A percentile compares a stretch with the other conserved stretches of the same genome.
phyloP scores from a whole-genome alignment of 73 alveolate genomes.

The Symbiodinium pilosum region DNA sequence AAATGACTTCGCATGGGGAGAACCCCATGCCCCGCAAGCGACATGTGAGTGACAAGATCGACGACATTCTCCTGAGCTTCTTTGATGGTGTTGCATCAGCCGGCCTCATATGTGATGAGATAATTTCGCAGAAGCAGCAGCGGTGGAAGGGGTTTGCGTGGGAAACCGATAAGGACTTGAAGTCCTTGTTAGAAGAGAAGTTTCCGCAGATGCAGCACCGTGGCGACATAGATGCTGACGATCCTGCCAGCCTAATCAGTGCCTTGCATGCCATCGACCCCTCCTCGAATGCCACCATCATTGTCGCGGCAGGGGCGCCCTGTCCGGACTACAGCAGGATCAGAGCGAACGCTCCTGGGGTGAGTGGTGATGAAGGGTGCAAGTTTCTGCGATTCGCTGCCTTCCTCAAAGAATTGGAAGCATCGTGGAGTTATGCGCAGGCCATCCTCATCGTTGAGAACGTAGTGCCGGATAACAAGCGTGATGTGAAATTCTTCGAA shows the following conservation, averaged over 20 bases:
- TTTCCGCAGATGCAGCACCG: background rate
- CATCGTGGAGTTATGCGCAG: background rate
- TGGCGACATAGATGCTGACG: background rate
- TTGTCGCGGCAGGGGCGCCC: background rate
- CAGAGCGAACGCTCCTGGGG: background rate
- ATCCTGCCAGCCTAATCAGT: background rate
- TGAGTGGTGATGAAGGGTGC: background rate
- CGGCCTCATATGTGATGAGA: background rate
- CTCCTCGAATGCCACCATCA: background rate
- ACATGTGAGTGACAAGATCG: no score
- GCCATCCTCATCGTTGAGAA: slow-evolving; percentile 2
- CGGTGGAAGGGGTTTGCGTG: background rate
- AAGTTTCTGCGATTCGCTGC: background rate
- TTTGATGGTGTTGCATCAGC: background rate
- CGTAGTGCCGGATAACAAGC: background rate
- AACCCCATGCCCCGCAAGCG: background rate
- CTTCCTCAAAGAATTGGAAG: background rate
- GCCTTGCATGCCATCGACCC: background rate
- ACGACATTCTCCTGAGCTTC: background rate
- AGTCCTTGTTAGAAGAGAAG: background rate
- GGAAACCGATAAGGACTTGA: background rate
- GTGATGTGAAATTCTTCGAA: background rate
- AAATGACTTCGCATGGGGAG: no score
- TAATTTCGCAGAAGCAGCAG: background rate
- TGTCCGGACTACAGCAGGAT: background rate